Evolutionary conservation across 495 filamentous ascomycete species (phyloP), one percentile per base, ranked within the genome.

Genomic region (Parachaetomium inaequale): DNA sequence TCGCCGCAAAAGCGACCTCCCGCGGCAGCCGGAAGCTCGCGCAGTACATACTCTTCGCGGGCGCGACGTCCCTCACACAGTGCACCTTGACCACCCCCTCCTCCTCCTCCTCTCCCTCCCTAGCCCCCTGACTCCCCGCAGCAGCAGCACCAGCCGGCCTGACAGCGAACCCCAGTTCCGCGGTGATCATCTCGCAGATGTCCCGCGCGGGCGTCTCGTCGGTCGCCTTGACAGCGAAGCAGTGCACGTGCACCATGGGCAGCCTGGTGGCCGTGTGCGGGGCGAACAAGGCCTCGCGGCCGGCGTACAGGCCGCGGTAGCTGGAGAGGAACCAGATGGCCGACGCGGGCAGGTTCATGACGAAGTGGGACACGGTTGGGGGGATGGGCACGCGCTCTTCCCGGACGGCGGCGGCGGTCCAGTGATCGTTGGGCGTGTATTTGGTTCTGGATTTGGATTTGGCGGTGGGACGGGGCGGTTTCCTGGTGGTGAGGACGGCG

Each of bases 31-130:
- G 81, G 72, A 98, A 97, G 64, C 85, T 95, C 8, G 90, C 92
- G 73, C 94, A 98, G 74, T 95, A 97, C 91, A 97, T 97, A 69
- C 86, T 84, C 82, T 98, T 98, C 63, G 88, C 87, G 32, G 95
- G 94, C 64, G 92, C 89, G 58, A 98, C 95, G 60, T 94, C 83
- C 64, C 94, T 79, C 19, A 98, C 91, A 75, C 94, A 85, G 66
- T 87, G 79, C 14, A 98, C 81, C 15, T 79, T 77, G 28, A 91
- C 77, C 59, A 88, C 81, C 15, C 84, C 72, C 15, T 84, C 82
- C 7, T 75, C 74, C 54, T 34, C 32, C 21, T 50, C 25, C 7
- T 31, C n/a, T 7, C 26, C 28, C 0, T 46, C 59, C 10, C 17
- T 17, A 2, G 11, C 46, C 28, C 4, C n/a, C 10, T 28, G n/a